Evolutionary conservation across 768 basidiomycete species (phyloP).

Genomic region (Glaciozyma antarctica): DNA sequence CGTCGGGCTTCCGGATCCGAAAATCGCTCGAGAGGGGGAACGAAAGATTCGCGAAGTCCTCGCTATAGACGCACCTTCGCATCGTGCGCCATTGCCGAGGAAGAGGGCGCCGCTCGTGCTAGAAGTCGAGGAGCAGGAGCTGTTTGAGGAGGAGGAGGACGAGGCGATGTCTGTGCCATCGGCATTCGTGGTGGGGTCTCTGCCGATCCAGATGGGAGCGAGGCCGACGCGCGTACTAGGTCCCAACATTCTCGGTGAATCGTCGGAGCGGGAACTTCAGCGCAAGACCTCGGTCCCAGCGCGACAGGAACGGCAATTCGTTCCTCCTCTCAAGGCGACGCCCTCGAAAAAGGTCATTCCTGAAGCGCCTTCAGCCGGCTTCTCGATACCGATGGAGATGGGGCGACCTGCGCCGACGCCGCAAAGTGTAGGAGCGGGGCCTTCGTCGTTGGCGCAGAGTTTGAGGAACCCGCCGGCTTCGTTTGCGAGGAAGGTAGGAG

Average conservation of each 20-base stretch:
- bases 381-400: background rate
- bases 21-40: slow-evolving; percentile 11
- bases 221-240: slow-evolving; percentile 2
- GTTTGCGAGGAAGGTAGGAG: background rate
- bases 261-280: background rate
- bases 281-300: background rate
- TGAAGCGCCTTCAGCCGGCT: background rate
- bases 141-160: background rate
- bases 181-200: slow-evolving; percentile 12
- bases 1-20: slow-evolving; percentile 1
- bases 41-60: slow-evolving; percentile 24
- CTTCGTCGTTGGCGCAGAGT: slow-evolving; percentile 1
- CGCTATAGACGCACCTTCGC: slow-evolving; percentile 26
- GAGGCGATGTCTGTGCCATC: background rate
- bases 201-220: slow-evolving; percentile 22
- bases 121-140: background rate
- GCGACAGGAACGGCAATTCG: background rate
- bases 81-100: slow-evolving; percentile 11
- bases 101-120: background rate
- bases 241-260: background rate
- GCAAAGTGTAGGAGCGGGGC: too few species aligned
- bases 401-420: background rate
- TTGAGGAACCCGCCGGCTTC: background rate
- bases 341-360: background rate
- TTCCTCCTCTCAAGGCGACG: background rate